Conservation (phyloP, 768 basidiomycete genomes). For the Coprinopsis marcescibilis region DNA sequence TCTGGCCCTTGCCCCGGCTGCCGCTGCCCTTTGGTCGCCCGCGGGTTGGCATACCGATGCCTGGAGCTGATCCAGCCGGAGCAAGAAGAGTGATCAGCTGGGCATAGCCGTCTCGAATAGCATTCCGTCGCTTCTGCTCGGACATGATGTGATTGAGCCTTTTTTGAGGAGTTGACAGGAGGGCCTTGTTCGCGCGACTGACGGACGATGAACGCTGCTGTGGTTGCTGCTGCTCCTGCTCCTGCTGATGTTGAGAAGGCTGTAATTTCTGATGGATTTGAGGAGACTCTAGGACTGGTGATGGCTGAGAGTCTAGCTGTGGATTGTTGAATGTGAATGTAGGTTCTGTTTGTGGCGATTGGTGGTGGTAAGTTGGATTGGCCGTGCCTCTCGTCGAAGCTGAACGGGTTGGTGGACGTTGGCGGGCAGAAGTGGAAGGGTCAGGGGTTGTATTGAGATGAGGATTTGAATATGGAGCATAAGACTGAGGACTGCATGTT, state of each 20-base stretch:
- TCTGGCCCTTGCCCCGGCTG: constrained; percentile 56
- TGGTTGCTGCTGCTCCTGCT: constrained; percentile 13
- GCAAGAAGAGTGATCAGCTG: constrained; percentile 79
- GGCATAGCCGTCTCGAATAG: constrained; percentile 85
- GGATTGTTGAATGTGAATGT: constrained; percentile 14
- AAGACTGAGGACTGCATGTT: not conserved
- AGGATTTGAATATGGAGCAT: constrained; percentile 41
- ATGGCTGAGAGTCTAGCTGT: constrained; percentile 15
- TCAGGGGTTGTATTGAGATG: constrained; percentile 40
- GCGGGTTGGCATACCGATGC: constrained; percentile 68
- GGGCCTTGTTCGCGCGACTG: constrained; percentile 45
- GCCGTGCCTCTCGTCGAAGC: constrained; percentile 21
- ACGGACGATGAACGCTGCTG: constrained; percentile 14
- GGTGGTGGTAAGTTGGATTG: constrained; percentile 18
- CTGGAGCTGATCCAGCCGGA: constrained; percentile 63
- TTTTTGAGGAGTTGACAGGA: constrained; percentile 81
- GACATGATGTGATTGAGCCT: constrained; percentile 92
- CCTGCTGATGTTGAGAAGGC: constrained; percentile 1
- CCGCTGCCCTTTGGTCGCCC: constrained; percentile 80
- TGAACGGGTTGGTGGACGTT: constrained; percentile 24
- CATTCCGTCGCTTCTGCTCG: constrained; percentile 89
- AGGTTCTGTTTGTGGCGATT: constrained; percentile 17
- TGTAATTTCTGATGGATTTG: constrained; percentile 24
- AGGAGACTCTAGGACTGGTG: constrained; percentile 22
- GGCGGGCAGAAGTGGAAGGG: constrained; percentile 32